Evolutionary conservation across 208 protist species (phyloP), one percentile per base, ranked within the genome.

Genomic region (Trypanosomatidae sp.): DNA sequence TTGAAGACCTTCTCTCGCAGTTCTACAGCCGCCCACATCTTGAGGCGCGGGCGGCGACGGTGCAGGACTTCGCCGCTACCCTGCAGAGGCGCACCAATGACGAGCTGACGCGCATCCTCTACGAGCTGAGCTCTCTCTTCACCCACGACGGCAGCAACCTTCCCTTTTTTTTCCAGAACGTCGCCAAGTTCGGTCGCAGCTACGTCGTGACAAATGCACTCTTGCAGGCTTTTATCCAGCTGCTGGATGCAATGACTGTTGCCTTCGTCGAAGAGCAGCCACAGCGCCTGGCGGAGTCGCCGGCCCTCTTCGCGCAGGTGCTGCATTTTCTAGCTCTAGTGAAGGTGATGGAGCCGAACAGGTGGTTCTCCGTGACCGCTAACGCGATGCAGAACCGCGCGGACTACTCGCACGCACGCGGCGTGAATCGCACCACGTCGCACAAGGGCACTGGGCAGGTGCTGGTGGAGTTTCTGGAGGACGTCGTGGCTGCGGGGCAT

Each of bases 291-390:
- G 59, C 66, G n/a, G 75, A 76, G 58, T 87, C 81, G 30, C 87
- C 90, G 1, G 69, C 68, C 13, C 69, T 97, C 56, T 76, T 83
- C 8, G 79, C 85, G 3, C 86, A 94, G 65, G 82, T 97, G 33
- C 73, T 95, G 4, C 86, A 95, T 73, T 97, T 97, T 69, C 80
- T 97, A 33, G 89, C 92, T 1, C 77, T 94, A 0, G 86, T 94
- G 25, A 93, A 93, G 70, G 68, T 97, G 1, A 86, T 95, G 66
- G 84, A 95, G 81, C 92, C 92, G 33, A 95, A 97, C 76, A 84
- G 81, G 78, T 97, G 92, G 91, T n/a, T n/a, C n/a, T n/a, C n/a
- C n/a, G n/a, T n/a, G n/a, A n/a, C n/a, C n/a, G n/a, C n/a, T n/a
- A n/a, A n/a, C n/a, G n/a, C n/a, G n/a, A n/a, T n/a, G 52, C 85